Conservation (phyloP, 352 stramenopile genomes). For the Globisporangium abappressorium region DNA sequence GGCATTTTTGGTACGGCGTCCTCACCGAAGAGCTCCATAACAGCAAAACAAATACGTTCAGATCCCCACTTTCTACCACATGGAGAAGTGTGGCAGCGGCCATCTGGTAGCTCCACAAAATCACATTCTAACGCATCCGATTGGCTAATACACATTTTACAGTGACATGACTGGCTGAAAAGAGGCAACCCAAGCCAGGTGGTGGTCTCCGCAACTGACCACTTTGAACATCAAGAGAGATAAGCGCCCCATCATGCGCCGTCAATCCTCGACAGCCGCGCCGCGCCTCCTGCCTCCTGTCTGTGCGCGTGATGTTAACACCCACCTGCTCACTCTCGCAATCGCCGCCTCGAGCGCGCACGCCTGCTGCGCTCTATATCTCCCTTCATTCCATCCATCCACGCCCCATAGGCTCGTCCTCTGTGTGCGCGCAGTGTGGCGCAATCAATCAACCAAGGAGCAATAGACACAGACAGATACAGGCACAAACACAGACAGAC, state of each 20-base stretch:
- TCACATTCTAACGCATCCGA: not conserved
- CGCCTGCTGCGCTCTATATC: not conserved
- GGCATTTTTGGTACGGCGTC: not conserved
- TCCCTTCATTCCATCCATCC: too few species aligned
- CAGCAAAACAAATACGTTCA: not conserved
- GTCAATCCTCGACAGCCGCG: not conserved
- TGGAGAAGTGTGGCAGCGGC: not conserved
- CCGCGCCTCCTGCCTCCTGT: not conserved
- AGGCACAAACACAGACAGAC: not conserved
- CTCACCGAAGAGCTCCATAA: not conserved
- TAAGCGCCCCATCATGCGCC: not conserved
- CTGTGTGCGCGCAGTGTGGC: not conserved
- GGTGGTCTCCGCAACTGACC: not conserved
- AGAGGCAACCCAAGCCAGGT: not conserved
- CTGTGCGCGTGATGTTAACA: not conserved
- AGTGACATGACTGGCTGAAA: not conserved
- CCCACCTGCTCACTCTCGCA: not conserved
- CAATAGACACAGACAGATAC: too few species aligned
- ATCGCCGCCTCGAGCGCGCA: not conserved
- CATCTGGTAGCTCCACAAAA: not conserved
- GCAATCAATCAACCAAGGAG: not conserved
- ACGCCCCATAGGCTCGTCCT: not conserved
- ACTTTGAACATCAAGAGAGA: not conserved
- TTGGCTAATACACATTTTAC: not conserved
- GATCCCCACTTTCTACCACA: not conserved